Base-by-base conservation (phyloP, 2,329 filamentous ascomycete genomes). In the Graphilbum sp. region DNA sequence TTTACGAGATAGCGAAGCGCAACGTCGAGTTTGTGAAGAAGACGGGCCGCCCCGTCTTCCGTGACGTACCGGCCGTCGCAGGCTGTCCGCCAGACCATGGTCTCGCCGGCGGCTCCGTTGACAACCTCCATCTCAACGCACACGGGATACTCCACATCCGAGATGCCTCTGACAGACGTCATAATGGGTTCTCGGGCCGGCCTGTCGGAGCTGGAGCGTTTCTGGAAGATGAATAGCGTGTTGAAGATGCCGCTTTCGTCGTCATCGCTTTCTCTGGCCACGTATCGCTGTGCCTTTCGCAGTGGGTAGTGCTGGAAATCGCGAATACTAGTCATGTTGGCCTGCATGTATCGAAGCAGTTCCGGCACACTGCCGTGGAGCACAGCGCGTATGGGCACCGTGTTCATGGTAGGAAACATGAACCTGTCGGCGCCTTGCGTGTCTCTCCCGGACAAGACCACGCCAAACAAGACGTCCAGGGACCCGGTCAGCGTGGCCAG, bases 341-440 rank as follows among this genome's bases (percentile, higher is more conserved):
- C 69, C 50, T 94, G 85, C 45, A 86, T 66, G 49, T 87, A 81
- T 12, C 62, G 64, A 21, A 94, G 57, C 57, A 92, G 76, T 1
- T 75, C 67, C 1, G 54, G 45, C 0, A 69, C 58, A 0, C 66
- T 74, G 2, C 83, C 83, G 47, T 90, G 80, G 3, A 94, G 53
- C 3, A 87, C 65, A 2, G 69, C 69, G 11, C 86, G 69, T 8
- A 93, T 64, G 0, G 79, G 72, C 0, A 94, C 75, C 0, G 87
- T 94, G 50, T 93, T 95, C 82, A 95, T 94, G 0, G 81, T 84
- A 0, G 87, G 88, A 49, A 94, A 95, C 51, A 87, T 65, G 12
- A 88, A 56, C 20, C 70, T 55, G 32, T 80, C 70, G 0, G 74
- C 69, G 15, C 71, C 67, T 34, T 81, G 76, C 10, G 73, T 75